Evolutionary conservation across 352 stramenopile species (phyloP).

Genomic region (Phytopythium boreale): DNA sequence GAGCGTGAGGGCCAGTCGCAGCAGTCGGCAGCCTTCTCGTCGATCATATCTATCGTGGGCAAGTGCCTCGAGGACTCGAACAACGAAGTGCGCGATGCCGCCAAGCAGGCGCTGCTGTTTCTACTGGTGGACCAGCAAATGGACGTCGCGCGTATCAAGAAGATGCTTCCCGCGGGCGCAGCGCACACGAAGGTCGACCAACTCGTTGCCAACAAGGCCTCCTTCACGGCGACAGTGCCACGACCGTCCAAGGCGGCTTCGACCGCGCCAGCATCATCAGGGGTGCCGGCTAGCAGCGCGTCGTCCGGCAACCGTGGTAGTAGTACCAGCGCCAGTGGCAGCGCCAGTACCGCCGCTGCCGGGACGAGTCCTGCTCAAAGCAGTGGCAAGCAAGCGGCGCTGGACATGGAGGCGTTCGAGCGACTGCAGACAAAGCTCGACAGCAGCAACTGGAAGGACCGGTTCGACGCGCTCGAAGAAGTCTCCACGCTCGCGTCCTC

Average conservation of each 20-base stretch:
- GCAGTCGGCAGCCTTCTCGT: not conserved
- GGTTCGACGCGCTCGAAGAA: constrained; percentile 56
- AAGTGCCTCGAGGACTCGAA: constrained; percentile 71
- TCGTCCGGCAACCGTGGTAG: not conserved
- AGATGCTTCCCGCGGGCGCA: constrained; percentile 30
- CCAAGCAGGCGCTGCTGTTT: constrained; percentile 61
- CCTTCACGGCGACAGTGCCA: constrained; percentile 17
- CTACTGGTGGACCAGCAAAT: constrained; percentile 37
- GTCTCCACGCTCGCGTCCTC: constrained; percentile 5
- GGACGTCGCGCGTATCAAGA: constrained; percentile 48
- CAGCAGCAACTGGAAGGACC: constrained; percentile 80
- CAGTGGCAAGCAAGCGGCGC: not conserved
- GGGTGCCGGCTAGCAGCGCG: not conserved
- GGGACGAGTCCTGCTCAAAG: not conserved
- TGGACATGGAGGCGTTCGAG: constrained; percentile 41
- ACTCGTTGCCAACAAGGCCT: constrained; percentile 26
- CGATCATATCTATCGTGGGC: constrained; percentile 44
- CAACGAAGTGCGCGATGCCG: constrained; percentile 69
- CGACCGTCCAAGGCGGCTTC: not conserved
- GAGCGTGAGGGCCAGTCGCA: not conserved
- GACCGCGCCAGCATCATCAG: not conserved
- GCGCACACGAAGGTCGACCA: constrained; percentile 49
- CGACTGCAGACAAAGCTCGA: constrained; percentile 47
- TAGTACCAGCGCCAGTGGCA: not conserved
- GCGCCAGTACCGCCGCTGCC: not conserved